Base-by-base conservation (phyloP, 2,329 filamentous ascomycete genomes). In the Dissoconium aciculare region DNA sequence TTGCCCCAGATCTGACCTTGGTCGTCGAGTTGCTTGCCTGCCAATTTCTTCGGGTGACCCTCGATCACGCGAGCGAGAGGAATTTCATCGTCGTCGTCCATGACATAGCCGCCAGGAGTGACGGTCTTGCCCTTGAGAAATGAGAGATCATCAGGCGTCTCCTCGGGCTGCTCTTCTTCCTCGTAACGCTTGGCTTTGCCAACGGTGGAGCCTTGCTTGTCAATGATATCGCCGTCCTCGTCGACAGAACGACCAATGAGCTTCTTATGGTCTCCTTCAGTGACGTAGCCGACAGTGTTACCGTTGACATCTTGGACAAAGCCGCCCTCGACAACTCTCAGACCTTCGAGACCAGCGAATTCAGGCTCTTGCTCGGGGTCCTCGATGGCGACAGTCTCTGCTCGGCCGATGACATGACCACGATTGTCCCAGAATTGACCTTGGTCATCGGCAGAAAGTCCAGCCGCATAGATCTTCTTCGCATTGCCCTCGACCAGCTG, bases 1-100 rank as follows among this genome's bases (percentile, higher is more conserved):
- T 82, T 77, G 48, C 76, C 78, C 58, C 74, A 71, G 41, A 82
- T 68, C 46, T 78, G 70, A 19, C 78, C 78, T 16, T 79, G 58
- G 53, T 73, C 77, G 51, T 82, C 74, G 45, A 74, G 73, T 67
- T 77, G 76, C 46, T 69, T 71, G 15, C 77, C 77, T 6, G 71
- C 56, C 25, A 82, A 65, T 32, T 67, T 64, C 52, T 69, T 68
- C 19, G 69, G 48, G 37, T 76, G 69, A 10, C 78, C 78, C 48
- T 81, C 74, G 12, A 80, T 54, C 2, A 83, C 65, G 23, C 72
- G 69, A 19, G 72, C 78, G 37, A 69, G 52, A n/a, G 62, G 61
- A 4, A 63, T 57, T n/a, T n/a, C n/a, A 25, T 60, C 60, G 34
- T 64, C 58, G 27, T 62, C 57, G 26, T 59, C 61, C 38, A 66